phyloP scores from a whole-genome alignment of 2,329 filamentous ascomycete species.

The Penicillium sclerotiorum region DNA sequence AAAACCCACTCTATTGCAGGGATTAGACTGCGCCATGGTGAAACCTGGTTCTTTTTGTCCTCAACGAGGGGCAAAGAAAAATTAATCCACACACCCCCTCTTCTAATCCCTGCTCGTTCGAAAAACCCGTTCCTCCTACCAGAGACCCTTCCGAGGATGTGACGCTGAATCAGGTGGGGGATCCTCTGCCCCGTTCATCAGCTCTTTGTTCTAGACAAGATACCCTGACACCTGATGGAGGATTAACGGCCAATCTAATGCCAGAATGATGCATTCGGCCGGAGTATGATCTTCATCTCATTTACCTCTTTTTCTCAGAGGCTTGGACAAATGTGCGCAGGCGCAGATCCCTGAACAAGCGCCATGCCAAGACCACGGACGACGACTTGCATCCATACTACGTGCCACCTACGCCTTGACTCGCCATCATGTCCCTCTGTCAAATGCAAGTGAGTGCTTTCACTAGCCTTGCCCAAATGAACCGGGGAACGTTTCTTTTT shows the following conservation, averaged over 20 bases:
- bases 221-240: not conserved
- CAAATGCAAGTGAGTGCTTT: conserved; percentile 17
- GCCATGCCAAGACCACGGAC: conserved; percentile 36
- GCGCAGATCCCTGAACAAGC: conserved; percentile 30
- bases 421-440: conserved; percentile 14
- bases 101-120: conserved; percentile 24
- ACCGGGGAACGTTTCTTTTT: conserved; percentile 7
- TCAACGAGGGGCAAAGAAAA: conserved; percentile 3
- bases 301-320: not conserved
- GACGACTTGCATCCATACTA: conserved; percentile 20
- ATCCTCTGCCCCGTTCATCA: not conserved
- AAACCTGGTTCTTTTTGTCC: conserved; percentile 16
- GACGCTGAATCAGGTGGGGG: too few relatives aligned
- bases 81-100: conserved; percentile 14
- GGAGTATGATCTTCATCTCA: not conserved
- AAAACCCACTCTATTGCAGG: conserved; percentile 25
- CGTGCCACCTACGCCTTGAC: conserved; percentile 16
- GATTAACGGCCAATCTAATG: conserved; percentile 8
- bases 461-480: conserved; percentile 8
- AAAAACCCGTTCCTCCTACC: conserved; percentile 8
- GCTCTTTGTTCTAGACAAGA: conserved; percentile 8
- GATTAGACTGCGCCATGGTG: conserved; percentile 21
- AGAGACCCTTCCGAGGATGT: not conserved
- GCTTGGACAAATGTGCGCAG: conserved; percentile 4
- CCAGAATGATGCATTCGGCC: conserved; percentile 1